These are phyloP conservation scores for Conticribra guillardii DNA, from an alignment of 108 stramenopile species.

Conservation along the genomic window DNA sequence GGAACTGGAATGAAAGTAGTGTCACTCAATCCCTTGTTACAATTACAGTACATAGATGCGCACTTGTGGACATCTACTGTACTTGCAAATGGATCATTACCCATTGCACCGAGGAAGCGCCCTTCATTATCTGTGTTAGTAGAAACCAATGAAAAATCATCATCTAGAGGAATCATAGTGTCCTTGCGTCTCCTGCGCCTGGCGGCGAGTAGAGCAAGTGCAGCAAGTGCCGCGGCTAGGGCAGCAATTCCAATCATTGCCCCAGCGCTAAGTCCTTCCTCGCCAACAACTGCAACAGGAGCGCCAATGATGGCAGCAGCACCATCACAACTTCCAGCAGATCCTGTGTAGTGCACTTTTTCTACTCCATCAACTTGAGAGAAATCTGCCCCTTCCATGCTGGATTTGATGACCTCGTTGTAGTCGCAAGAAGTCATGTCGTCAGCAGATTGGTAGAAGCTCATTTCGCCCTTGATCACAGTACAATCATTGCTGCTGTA, in stretches of 20 bases:
- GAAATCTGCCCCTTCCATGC: constrained; percentile 34
- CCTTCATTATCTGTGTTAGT: constrained; percentile 20
- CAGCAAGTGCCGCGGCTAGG: constrained; percentile 14
- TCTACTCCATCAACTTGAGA: constrained; percentile 34
- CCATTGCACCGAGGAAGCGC: constrained; percentile 2
- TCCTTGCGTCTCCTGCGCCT: constrained; percentile 21
- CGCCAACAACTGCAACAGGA: constrained; percentile 5
- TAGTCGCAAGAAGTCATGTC: constrained; percentile 11
- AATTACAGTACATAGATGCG: constrained; percentile 35
- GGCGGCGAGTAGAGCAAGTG: constrained; percentile 21
- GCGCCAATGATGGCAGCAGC: not conserved
- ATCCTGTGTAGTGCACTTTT: constrained; percentile 16
- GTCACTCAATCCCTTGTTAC: constrained; percentile 22
- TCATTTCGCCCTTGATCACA: constrained; percentile 28
- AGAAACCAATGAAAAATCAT: constrained; percentile 28
- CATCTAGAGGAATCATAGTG: not conserved
- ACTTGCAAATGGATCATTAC: constrained; percentile 33
- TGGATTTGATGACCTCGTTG: constrained; percentile 14
- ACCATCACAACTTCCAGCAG: constrained; percentile 5
- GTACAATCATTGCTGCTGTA: constrained; percentile 9
- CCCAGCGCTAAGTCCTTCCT: constrained; percentile 20
- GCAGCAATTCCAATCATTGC: constrained; percentile 19
- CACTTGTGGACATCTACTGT: constrained; percentile 52
- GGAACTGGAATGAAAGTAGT: constrained; percentile 39
- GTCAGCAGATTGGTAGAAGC: constrained; percentile 16